Evolutionary conservation across 2,329 filamentous ascomycete species (phyloP).

Genomic region (Aureobasidium vineae): DNA sequence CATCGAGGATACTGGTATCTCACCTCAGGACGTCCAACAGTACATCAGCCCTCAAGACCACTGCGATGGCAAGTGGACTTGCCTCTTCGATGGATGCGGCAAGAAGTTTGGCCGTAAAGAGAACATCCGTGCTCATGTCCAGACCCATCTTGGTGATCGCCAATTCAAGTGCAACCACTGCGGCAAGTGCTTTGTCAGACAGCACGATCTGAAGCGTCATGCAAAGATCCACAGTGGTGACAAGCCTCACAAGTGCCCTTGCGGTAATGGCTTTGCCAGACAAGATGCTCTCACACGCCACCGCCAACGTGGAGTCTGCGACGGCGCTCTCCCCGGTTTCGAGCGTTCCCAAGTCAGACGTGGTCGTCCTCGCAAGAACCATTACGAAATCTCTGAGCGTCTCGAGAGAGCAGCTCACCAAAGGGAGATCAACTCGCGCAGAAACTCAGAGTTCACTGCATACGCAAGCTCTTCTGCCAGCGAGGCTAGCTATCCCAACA

Average conservation of each 20-base stretch:
- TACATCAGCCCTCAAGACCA: constrained; percentile 51
- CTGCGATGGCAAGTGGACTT: constrained; percentile 48
- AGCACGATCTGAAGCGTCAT: constrained; percentile 95
- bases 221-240: constrained; percentile 96
- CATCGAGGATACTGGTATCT: constrained; percentile 77
- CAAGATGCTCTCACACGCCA: constrained; percentile 95
- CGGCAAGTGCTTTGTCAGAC: constrained; percentile 92
- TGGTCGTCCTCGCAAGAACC: constrained; percentile 62
- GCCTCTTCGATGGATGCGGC: constrained; percentile 65
- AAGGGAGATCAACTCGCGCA: constrained; percentile 42
- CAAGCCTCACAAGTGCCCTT: constrained; percentile 93
- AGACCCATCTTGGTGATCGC: constrained; percentile 94
- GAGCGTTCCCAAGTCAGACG: constrained; percentile 59
- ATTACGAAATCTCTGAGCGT: constrained; percentile 59
- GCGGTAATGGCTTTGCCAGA: constrained; percentile 89
- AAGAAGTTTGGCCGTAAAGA: constrained; percentile 96
- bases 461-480: constrained; percentile 28
- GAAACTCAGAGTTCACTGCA: constrained; percentile 24
- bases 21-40: constrained; percentile 66
- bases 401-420: constrained; percentile 57
- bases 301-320: constrained; percentile 92
- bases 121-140: constrained; percentile 97
- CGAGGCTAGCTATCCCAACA: constrained; percentile 27
- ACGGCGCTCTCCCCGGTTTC: constrained; percentile 82
- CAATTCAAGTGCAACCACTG: constrained; percentile 94